A percentile compares a stretch with the other conserved stretches of the same genome.
phyloP scores from a whole-genome alignment of 2,329 filamentous ascomycete genomes.

The Alternaria ventricosa region DNA sequence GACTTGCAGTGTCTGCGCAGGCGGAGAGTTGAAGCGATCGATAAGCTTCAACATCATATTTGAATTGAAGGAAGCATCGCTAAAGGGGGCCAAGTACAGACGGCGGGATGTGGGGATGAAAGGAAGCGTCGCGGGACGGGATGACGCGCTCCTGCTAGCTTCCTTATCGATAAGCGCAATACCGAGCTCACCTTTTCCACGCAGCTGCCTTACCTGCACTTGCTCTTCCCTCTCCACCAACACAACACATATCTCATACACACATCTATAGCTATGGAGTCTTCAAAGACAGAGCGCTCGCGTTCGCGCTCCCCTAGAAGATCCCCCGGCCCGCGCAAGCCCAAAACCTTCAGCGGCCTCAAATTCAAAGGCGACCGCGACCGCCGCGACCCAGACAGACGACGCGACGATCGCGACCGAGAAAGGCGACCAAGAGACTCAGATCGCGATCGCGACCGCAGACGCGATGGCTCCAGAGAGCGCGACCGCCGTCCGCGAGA shows the following conservation, averaged over 20 bases:
- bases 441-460: constrained; percentile 27
- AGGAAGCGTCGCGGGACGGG: background rate
- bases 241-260: background rate
- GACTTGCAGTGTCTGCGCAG: constrained; percentile 31
- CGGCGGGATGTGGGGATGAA: constrained; percentile 7
- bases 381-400: constrained; percentile 9
- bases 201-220: background rate
- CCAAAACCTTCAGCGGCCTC: constrained; percentile 59
- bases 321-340: constrained; percentile 18
- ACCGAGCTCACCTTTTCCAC: background rate
- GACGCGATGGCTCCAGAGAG: background rate
- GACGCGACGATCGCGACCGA: constrained; percentile 30
- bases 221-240: background rate
- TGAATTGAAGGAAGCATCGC: background rate
- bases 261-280: constrained; percentile 6
- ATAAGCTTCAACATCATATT: constrained; percentile 26
- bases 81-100: background rate
- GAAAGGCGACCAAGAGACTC: constrained; percentile 19
- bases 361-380: constrained; percentile 59
- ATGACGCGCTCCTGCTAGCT: constrained; percentile 14
- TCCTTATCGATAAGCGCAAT: constrained; percentile 8
- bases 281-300: constrained; percentile 16
- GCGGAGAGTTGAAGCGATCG: constrained; percentile 35
- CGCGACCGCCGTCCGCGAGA: constrained; percentile 1
- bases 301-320: constrained; percentile 41